A percentile compares a stretch with the other conserved stretches of the same genome.
Conservation (phyloP, 192 early-diverging fungal genomes). For the Entophlyctis luteolus region DNA sequence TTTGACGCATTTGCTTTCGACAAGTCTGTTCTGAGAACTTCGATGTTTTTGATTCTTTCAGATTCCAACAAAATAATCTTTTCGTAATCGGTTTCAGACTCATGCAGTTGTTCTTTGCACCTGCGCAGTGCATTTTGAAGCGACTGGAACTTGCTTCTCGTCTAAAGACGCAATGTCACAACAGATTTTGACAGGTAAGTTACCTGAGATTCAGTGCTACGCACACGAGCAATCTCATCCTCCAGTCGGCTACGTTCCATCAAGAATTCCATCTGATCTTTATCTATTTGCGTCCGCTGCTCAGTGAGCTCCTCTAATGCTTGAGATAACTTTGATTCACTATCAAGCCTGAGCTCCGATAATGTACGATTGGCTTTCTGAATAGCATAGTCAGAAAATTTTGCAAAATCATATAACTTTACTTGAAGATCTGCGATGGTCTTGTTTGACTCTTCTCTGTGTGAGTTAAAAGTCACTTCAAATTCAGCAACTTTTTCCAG, state of each 20-base stretch:
- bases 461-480: constrained; percentile 61
- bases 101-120: not conserved
- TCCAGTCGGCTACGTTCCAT: constrained; percentile 18
- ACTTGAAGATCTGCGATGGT: constrained; percentile 25
- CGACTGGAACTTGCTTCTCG: not conserved
- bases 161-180: not conserved
- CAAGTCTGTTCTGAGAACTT: not conserved
- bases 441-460: constrained; percentile 49
- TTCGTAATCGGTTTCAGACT: constrained; percentile 25
- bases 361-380: not conserved
- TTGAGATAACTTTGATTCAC: not conserved
- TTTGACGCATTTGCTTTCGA: not conserved
- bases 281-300: constrained; percentile 18
- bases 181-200: not conserved
- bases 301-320: constrained; percentile 18
- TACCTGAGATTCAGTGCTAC: not conserved
- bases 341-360: not conserved
- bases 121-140: not conserved
- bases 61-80: constrained; percentile 24
- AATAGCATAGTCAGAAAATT: not conserved
- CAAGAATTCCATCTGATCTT: constrained; percentile 24
- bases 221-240: constrained; percentile 23
- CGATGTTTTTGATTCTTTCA: constrained; percentile 22
- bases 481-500: constrained; percentile 38
- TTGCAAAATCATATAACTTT: too few relatives aligned